Evolutionary conservation across 768 basidiomycete genomes (phyloP), one percentile per base, ranked within the genome.

Genomic region (Thelephora aurantiotincta): DNA sequence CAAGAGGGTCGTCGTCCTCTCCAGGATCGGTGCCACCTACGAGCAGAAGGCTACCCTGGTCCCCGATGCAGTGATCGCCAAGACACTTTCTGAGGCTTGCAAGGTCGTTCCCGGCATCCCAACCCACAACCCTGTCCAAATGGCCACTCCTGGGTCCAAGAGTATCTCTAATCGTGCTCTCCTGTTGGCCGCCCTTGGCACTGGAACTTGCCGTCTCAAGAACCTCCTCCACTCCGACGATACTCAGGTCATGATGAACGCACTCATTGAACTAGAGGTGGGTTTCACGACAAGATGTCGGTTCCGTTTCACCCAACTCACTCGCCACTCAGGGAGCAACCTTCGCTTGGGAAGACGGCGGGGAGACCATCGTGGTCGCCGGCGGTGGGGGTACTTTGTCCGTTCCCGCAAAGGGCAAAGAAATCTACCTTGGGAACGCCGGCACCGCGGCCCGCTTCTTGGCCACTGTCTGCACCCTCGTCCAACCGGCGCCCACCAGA

Each of bases 181-280:
- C 35, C 82, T 98, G 1, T 77, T 99, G 23, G 94, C 96, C 7
- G 92, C 94, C 1, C 77, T 99, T 12, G 91, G 79, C 0, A 77
- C 75, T 42, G 96, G 94, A 1, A 88, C 82, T 0, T 96, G 93
- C 64, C 72, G 82, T 52, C 66, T 99, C 48, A 82, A 71, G 63
- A 99, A 99, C 56, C 66, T 99, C 5, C 70, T 99, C 33, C 94
- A 98, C 60, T 96, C 92, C 3, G 94, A 98, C 57, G 94, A 99
- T 60, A 99, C 96, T 0, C 91, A 93, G 55, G 94, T 99, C 47
- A 99, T 99, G 96, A 98, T 98, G 92, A 72, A 81, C 2, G 94
- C 93, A 33, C 71, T 98, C 26, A 68, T 77, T 37, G 88, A 91
- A 46, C 76, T 99, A 52, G 82, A 92, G 70, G 90, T 86, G 48